phyloP scores from a whole-genome alignment of 495 filamentous ascomycete species.

The Tuber microsphaerosporum region DNA sequence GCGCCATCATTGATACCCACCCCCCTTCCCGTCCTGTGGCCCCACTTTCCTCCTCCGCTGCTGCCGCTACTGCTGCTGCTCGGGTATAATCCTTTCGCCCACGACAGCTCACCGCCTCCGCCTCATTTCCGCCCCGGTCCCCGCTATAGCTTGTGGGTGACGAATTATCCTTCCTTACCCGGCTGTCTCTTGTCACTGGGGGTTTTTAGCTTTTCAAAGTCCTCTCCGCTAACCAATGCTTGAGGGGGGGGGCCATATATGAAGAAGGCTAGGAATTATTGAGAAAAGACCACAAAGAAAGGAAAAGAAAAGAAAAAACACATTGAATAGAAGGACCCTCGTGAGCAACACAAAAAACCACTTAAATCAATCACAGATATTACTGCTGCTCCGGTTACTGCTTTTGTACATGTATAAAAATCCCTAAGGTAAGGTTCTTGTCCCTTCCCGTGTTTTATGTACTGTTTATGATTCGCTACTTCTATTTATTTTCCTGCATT shows the following conservation, averaged over 20 bases:
- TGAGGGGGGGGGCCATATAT: constrained; percentile 2
- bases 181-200: background rate
- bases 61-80: background rate
- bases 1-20: constrained; percentile 8
- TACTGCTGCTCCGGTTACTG: background rate
- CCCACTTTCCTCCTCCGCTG: background rate
- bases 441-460: background rate
- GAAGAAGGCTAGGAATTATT: constrained; percentile 4
- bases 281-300: background rate
- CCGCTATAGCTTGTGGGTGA: constrained; percentile 1
- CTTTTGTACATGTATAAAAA: constrained; percentile 2
- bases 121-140: background rate
- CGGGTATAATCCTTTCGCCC: background rate
- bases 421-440: background rate
- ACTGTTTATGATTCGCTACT: constrained; percentile 1
- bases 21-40: background rate
- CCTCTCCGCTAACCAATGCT: background rate
- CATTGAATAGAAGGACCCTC: background rate
- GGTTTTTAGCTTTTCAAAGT: background rate
- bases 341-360: background rate
- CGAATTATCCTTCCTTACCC: constrained; percentile 2
- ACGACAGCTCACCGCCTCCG: constrained; percentile 2
- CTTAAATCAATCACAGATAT: background rate
- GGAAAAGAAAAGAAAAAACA: background rate
- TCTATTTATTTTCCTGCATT: constrained; percentile 9